A percentile compares a stretch with the other conserved stretches of the same genome.
These are phyloP conservation scores for Podila horticola DNA, from an alignment of 192 early-diverging fungal genomes.

Conservation along the genomic window DNA sequence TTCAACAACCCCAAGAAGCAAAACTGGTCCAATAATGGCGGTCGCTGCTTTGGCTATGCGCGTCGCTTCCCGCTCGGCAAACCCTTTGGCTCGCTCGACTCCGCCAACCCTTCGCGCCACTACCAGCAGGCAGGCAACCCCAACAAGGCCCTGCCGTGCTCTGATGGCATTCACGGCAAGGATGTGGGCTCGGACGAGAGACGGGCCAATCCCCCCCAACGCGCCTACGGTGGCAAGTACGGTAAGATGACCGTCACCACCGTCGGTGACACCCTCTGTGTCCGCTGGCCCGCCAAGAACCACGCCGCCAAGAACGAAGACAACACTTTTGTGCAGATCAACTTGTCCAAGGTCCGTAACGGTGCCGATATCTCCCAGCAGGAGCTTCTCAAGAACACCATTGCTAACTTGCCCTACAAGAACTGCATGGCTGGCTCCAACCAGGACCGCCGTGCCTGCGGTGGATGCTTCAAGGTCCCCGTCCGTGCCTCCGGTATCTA, in stretches of 20 bases:
- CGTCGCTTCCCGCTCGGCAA: conserved; percentile 27
- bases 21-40: conserved; percentile 29
- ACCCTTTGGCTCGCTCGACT: conserved; percentile 18
- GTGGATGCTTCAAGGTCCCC: conserved; percentile 49
- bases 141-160: conserved; percentile 35
- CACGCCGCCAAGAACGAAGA: conserved; percentile 44
- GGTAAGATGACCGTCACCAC: conserved; percentile 11
- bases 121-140: conserved; percentile 41
- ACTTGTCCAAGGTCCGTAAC: conserved; percentile 21
- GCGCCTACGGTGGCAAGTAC: conserved; percentile 33
- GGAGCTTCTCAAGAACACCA: conserved; percentile 26
- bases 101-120: conserved; percentile 33
- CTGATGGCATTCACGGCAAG: conserved; percentile 21
- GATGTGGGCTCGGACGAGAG: conserved; percentile 39
- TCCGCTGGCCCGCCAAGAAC: conserved; percentile 52
- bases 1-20: conserved; percentile 15
- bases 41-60: conserved; percentile 16
- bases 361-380: conserved; percentile 6
- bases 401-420: conserved; percentile 15
- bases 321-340: conserved; percentile 39
- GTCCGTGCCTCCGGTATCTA: conserved; percentile 18
- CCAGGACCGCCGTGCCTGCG: conserved; percentile 18
- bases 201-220: not conserved
- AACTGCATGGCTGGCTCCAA: not conserved
- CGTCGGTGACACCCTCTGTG: conserved; percentile 23